Base-by-base conservation (phyloP, 2,329 filamentous ascomycete genomes). In the Aspergillus sp. region DNA sequence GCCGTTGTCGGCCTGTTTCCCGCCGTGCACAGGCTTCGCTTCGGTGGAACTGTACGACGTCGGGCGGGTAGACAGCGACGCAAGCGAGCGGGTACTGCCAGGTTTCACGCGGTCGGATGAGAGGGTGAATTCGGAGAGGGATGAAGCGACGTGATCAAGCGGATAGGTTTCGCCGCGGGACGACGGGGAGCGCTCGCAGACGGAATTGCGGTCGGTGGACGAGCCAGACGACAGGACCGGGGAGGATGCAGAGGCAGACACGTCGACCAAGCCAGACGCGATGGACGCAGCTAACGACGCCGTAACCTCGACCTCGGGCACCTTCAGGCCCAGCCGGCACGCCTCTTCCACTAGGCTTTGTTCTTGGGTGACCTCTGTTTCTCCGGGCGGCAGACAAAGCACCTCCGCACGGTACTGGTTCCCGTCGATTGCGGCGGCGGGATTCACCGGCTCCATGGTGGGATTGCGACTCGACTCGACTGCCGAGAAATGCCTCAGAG, bases 41-140 rank as follows among this genome's bases (percentile, higher is more conserved):
- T 62, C 57, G 26, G 39, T 55, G 3, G 57, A 60, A 36, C 54
- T 57, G 33, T 49, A 60, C 3, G 57, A 60, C 4, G 59, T 61
- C 7, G 58, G 60, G 12, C 58, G 54, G 5, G 59, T 63, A 4
- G 58, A 63, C 4, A 55, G 41, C 5, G 60, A 63, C 14, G 52
- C 50, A 15, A 59, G 42, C 24, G 60, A 64, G 24, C 58, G 57
- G 15, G 52, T 46, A 40, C 59, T 62, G 4, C 51, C 47, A 3
- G 48, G 44, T 36, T 57, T 49, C 14, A 40, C 35, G 15, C 42
- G 47, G 26, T 49, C 44, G 20, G 52, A 54, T 22, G 49, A 43
- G 27, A 60, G 26, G 30, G 55, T 53, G 32, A 55, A 47, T 19
- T 55, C 48, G 26, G 53, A 56, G 8, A 58, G 35, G 2, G 55